Evolutionary conservation across 768 basidiomycete genomes (phyloP).

Genomic region (Serendipita sp.): DNA sequence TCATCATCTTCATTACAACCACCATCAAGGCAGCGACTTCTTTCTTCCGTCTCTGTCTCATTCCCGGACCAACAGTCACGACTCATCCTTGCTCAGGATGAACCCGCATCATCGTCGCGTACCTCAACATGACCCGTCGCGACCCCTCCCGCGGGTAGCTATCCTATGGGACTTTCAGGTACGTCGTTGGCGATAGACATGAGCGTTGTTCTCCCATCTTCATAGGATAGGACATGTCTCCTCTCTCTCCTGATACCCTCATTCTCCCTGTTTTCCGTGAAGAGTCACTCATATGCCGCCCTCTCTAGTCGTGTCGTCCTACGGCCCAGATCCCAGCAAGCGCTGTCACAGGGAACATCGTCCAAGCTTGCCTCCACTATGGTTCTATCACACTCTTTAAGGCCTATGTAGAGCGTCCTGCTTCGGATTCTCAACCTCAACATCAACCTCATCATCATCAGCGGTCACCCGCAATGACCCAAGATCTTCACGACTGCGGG

Average conservation of each 20-base stretch:
- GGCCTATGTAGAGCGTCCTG: neutral
- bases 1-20: constrained; percentile 1
- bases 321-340: neutral
- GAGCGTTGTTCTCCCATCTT: neutral
- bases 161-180: constrained; percentile 3
- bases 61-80: neutral
- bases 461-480: neutral
- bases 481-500: neutral
- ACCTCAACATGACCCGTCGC: neutral
- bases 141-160: neutral
- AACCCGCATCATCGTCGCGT: neutral
- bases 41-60: neutral
- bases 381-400: constrained; percentile 1
- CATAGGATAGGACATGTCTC: neutral
- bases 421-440: neutral
- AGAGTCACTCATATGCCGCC: neutral
- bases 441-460: neutral
- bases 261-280: neutral
- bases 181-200: neutral
- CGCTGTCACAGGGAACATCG: neutral
- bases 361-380: neutral
- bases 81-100: neutral
- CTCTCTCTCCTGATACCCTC: neutral
- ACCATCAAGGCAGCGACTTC: neutral
- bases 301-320: neutral